A percentile compares a stretch with the other conserved stretches of the same genome.
phyloP scores from a whole-genome alignment of 345 rosid species.

The Sisymbrium irio region DNA sequence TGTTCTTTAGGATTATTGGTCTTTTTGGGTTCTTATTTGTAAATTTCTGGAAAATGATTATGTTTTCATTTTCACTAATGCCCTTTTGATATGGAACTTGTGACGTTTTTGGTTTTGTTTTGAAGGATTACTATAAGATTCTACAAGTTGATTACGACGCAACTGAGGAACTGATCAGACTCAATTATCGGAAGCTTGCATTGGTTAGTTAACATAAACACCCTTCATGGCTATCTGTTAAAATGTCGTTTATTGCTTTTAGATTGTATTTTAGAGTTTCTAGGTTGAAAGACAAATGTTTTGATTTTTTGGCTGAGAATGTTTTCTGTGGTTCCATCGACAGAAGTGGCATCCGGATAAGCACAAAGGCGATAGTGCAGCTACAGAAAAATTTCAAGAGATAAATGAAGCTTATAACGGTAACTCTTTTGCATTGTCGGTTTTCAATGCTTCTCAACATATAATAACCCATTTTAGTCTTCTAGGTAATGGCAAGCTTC shows the following conservation, averaged over 20 bases:
- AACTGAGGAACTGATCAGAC: slow-evolving; percentile 68
- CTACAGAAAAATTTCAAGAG: slow-evolving; percentile 72
- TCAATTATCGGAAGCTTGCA: slow-evolving; percentile 74
- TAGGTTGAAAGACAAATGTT: background rate
- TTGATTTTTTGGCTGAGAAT: background rate
- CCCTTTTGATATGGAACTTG: slow-evolving; percentile 5
- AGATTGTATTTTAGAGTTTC: background rate
- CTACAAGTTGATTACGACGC: slow-evolving; percentile 84
- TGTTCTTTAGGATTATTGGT: background rate
- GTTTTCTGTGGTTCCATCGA: background rate
- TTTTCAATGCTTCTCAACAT: background rate
- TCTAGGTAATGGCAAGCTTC: background rate
- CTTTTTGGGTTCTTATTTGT: background rate
- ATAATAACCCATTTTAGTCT: background rate
- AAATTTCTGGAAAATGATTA: background rate
- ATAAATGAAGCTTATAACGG: slow-evolving; percentile 80
- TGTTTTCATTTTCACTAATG: slow-evolving; percentile 12
- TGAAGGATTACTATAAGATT: slow-evolving; percentile 76
- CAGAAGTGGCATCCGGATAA: slow-evolving; percentile 94
- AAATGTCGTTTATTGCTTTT: background rate
- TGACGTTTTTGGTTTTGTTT: background rate
- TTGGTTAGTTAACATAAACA: slow-evolving; percentile 49
- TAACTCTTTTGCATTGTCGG: slow-evolving; percentile 15
- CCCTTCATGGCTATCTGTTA: background rate
- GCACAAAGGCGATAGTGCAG: slow-evolving; percentile 67